Base-by-base conservation (phyloP, 2,329 filamentous ascomycete species). In the Mariannaea sp. region DNA sequence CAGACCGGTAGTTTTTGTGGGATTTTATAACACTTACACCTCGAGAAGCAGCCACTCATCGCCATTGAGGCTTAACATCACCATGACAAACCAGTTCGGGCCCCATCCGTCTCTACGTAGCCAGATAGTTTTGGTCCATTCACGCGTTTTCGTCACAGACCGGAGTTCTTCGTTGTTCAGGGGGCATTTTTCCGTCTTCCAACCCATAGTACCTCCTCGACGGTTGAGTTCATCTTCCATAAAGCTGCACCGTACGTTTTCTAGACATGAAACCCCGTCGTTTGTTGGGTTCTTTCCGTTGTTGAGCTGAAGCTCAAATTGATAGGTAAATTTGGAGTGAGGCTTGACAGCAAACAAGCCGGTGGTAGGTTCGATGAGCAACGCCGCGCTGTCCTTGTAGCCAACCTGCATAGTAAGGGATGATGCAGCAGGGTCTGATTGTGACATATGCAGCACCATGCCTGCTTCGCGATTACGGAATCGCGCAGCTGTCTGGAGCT, bases 31-130 rank as follows among this genome's bases (percentile, higher is more conserved):
- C 43, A 51, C 80, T 73, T 74, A 85, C 80, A 83, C 70, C 70
- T 87, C 81, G 48, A 90, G 76, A 55, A 92, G 75, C 85, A 87
- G 92, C 89, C 90, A 96, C 56, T 80, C 81, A 67, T 94, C 89
- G 47, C 90, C 89, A 65, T 80, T 79, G 66, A 89, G 78, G 67
- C 87, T 86, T 68, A 91, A 80, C 46, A 85, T 84, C 39, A 88
- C 80, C 59, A 86, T 85, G 32, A 95, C 74, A 57, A 86, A 83
- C 89, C 90, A 96, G 46, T 81, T 76, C 12, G 80, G 68, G 8
- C 79, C 79, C 90, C 92, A 96, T n/a, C 83, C 84, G 53, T 77
- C 77, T 63, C 85, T 86, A 64, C 80, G 83, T 58, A 95, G 86
- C 74, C 92, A 89, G 13, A 85, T 76, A 29, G 82, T 77, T 52